Conservation (phyloP, 176 grass and related monocot species). For the Oryza longistaminata region DNA sequence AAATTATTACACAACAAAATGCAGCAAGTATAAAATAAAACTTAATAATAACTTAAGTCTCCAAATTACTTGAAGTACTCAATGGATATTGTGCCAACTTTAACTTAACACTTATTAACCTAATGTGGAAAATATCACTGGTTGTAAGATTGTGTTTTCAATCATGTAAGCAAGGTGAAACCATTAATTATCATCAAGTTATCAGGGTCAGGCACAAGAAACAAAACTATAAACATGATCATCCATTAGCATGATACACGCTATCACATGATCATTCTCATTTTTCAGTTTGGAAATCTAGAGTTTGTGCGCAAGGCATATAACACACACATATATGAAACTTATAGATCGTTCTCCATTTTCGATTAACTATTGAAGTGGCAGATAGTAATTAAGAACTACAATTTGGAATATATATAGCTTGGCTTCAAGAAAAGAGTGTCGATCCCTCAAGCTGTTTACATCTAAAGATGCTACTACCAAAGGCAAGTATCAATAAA, state of each 20-base stretch:
- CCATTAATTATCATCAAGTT: slow-evolving; percentile 10
- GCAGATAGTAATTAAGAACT: slow-evolving; percentile 1
- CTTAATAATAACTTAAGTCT: background rate
- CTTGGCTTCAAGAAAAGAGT: background rate
- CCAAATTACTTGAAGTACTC: slow-evolving; percentile 1
- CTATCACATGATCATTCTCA: background rate
- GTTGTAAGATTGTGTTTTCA: background rate
- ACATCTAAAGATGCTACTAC: background rate
- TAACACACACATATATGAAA: background rate
- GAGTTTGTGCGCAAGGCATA: background rate
- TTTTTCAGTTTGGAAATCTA: background rate
- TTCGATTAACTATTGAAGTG: background rate
- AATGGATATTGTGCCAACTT: background rate
- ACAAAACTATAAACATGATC: background rate
- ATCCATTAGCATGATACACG: background rate
- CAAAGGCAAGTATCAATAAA: background rate
- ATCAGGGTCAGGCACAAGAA: slow-evolving; percentile 23
- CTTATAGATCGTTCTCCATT: background rate
- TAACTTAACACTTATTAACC: background rate
- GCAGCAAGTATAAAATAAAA: background rate
- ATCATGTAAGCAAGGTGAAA: slow-evolving; percentile 18
- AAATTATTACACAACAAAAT: background rate
- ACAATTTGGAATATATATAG: slow-evolving; percentile 11
- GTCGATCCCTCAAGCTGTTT: slow-evolving; percentile 10
- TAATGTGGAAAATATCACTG: slow-evolving; percentile 3